Evolutionary conservation across 108 stramenopile genomes (phyloP).

Genomic region (Nitzschia inconspicua): DNA sequence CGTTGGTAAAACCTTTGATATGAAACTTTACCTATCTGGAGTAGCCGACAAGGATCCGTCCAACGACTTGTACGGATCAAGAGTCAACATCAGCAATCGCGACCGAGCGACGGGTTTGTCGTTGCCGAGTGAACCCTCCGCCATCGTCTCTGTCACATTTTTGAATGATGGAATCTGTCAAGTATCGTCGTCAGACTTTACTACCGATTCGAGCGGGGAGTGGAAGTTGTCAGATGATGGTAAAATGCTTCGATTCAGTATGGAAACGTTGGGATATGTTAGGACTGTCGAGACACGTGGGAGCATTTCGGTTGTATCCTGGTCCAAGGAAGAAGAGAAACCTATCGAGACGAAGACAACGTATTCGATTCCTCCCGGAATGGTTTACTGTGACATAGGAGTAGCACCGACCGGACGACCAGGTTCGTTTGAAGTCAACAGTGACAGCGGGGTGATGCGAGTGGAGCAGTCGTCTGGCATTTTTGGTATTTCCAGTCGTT

Average conservation of each 20-base stretch:
- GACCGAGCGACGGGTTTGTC: slow-evolving; percentile 53
- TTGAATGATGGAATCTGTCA: slow-evolving; percentile 39
- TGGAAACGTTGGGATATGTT: slow-evolving; percentile 63
- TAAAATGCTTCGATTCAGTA: slow-evolving; percentile 53
- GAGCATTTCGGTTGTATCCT: slow-evolving; percentile 72
- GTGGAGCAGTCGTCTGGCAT: slow-evolving; percentile 75
- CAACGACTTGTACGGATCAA: slow-evolving; percentile 69
- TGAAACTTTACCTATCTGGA: slow-evolving; percentile 66
- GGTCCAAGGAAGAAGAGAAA: slow-evolving; percentile 56
- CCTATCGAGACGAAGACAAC: slow-evolving; percentile 51
- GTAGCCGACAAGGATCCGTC: slow-evolving; percentile 71
- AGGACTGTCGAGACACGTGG: slow-evolving; percentile 82
- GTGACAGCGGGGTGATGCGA: slow-evolving; percentile 46
- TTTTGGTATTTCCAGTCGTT: slow-evolving; percentile 51
- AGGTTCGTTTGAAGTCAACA: slow-evolving; percentile 42
- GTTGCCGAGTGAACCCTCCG: slow-evolving; percentile 58
- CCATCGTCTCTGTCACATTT: slow-evolving; percentile 40
- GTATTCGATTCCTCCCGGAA: slow-evolving; percentile 76
- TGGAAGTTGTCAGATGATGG: slow-evolving; percentile 76
- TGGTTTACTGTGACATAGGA: slow-evolving; percentile 62
- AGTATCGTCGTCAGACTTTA: slow-evolving; percentile 38
- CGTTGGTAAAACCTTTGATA: slow-evolving; percentile 22
- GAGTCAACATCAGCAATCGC: slow-evolving; percentile 64
- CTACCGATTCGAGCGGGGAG: slow-evolving; percentile 40
- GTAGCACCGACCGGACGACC: slow-evolving; percentile 38